A percentile compares a stretch with the other conserved stretches of the same genome.
These are phyloP conservation scores for Solanum verrucosum DNA, from an alignment of 257 asterid species.

Conservation along the genomic window DNA sequence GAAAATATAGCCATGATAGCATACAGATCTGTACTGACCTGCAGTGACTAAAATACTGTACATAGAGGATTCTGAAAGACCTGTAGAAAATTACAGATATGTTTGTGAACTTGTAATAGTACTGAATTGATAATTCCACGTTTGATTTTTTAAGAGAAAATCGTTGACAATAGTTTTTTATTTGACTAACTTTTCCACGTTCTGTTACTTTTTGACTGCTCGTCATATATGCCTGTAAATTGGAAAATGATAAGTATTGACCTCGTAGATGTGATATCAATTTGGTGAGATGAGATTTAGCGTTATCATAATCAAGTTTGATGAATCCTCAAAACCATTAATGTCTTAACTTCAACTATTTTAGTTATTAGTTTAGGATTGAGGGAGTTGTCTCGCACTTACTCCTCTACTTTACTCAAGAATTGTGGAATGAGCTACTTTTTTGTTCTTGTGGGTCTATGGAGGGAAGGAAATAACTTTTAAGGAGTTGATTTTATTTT, in stretches of 20 bases:
- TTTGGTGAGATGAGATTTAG: not conserved
- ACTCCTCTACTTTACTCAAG: not conserved
- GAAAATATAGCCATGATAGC: not conserved
- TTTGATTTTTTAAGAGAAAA: not conserved
- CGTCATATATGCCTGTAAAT: not conserved
- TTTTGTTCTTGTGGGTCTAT: not conserved
- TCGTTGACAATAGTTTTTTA: not conserved
- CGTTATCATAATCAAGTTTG: not conserved
- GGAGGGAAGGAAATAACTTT: not conserved
- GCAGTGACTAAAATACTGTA: not conserved
- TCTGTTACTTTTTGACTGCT: not conserved
- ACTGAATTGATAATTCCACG: not conserved
- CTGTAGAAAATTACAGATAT: not conserved
- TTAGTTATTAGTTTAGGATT: not conserved
- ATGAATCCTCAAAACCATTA: not conserved
- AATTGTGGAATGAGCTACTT: not conserved
- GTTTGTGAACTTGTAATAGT: not conserved
- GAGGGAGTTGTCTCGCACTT: not conserved
- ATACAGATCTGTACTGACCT: not conserved
- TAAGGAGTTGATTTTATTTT: too few relatives aligned
- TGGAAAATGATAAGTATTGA: not conserved
- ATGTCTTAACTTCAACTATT: not conserved
- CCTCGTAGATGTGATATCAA: not conserved
- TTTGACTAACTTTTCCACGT: not conserved
- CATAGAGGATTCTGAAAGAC: not conserved